These are phyloP conservation scores for Brassica carinata DNA, from an alignment of 345 rosid genomes.

Conservation along the genomic window DNA sequence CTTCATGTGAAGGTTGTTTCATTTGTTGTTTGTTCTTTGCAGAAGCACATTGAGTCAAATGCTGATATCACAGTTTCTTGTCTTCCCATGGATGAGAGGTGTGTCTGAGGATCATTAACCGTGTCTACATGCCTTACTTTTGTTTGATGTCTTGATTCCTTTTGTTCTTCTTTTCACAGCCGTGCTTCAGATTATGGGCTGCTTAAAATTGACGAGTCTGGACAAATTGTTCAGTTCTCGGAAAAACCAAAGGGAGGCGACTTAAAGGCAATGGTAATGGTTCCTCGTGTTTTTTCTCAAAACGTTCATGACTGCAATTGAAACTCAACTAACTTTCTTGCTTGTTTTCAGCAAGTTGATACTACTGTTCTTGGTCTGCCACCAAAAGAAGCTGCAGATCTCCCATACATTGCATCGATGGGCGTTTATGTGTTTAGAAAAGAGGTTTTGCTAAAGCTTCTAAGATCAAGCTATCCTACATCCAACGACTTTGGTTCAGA, in stretches of 20 bases:
- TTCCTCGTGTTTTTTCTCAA: background rate
- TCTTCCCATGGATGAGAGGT: conserved; percentile 82
- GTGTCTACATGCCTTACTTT: background rate
- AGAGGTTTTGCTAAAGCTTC: conserved; percentile 66
- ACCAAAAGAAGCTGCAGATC: conserved; percentile 47
- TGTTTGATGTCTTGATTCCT: background rate
- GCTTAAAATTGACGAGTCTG: conserved; percentile 67
- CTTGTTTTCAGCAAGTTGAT: conserved; percentile 64
- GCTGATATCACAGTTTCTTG: conserved; percentile 88
- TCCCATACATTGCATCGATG: conserved; percentile 87
- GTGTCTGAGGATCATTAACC: conserved; percentile 12
- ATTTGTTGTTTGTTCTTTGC: conserved; percentile 30
- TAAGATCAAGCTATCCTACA: too few species aligned
- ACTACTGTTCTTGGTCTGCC: conserved; percentile 75
- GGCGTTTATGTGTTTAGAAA: conserved; percentile 83
- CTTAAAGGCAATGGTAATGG: conserved; percentile 67
- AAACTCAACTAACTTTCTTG: background rate
- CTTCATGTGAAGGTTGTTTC: conserved; percentile 2
- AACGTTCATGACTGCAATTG: background rate
- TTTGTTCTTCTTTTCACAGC: conserved; percentile 38
- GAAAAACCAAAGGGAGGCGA: conserved; percentile 77
- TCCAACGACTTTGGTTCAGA: too few species aligned
- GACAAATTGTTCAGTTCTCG: conserved; percentile 64
- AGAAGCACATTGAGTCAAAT: conserved; percentile 78
- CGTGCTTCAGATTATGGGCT: conserved; percentile 87